Base-by-base conservation (phyloP, 2,329 filamentous ascomycete species). In the Exophiala calicioides region DNA sequence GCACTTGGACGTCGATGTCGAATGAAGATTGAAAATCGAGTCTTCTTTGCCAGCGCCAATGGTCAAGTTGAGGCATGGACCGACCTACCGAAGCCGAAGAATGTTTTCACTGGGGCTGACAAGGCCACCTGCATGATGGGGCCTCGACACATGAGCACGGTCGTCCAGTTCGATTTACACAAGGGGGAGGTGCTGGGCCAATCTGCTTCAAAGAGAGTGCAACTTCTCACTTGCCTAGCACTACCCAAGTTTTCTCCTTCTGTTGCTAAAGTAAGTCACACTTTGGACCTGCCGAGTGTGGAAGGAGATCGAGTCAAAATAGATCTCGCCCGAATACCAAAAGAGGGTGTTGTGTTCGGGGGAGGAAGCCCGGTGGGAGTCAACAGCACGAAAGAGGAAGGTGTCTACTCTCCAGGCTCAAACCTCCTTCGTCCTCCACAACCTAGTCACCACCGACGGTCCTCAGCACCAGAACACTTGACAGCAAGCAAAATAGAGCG, bases 21-120 rank as follows among this genome's bases (percentile, higher is more conserved):
- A 16, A 39, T 16, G 24, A 34, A 38, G 42, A 20, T 45, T 45
- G 33, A 18, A 45, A 21, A 45, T 21, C 42, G 42, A 18, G 42
- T 45, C 33, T 45, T 45, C 34, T 45, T 45, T 24, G 32, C 33
- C 24, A 38, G 42, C 33, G 18, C 42, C 13, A 26, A 19, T 8
- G 42, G 42, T 23, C 24, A 45, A 15, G 33, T 45, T 13, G 33
- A 45, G 24, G 33, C 23, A 31, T 45, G 42, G 42, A 38, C 42
- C 32, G 42, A 45, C 33, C 33, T 45, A 24, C 23, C 32, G 33
- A 45, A 45, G 42, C 42, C 42, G 26, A 45, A 45, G 33, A 45
- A 45, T 45, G 42, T 26, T 24, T 45, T 45, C 33, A 45, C 42
- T 10, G 26, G 42, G 12, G 42, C 29, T 32, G 42, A 45, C 31